These are phyloP conservation scores for Pseudopyricularia cyperi DNA, from an alignment of 2,329 filamentous ascomycete genomes.

Conservation along the genomic window DNA sequence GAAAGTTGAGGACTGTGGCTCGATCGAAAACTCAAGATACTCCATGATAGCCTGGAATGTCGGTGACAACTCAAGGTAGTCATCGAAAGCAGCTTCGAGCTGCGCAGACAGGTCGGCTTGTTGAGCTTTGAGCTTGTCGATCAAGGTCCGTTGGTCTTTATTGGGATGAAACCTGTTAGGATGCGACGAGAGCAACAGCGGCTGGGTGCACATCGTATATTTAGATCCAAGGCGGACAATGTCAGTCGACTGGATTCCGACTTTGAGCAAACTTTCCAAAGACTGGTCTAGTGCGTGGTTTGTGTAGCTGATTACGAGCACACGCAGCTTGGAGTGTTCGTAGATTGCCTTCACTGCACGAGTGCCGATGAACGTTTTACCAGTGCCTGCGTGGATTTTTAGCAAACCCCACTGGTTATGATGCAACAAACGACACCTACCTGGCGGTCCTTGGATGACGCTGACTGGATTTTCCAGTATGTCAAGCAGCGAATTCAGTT, in stretches of 20 bases:
- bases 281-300: conserved; percentile 58
- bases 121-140: conserved; percentile 25
- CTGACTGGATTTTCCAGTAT: conserved; percentile 40
- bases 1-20: conserved; percentile 5
- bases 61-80: conserved; percentile 5
- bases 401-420: neutral
- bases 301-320: conserved; percentile 56
- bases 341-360: conserved; percentile 44
- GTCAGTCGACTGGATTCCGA: conserved; percentile 31
- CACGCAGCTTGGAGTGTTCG: conserved; percentile 29
- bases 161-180: conserved; percentile 16
- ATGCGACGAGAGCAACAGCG: conserved; percentile 32
- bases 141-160: conserved; percentile 21
- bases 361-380: conserved; percentile 63
- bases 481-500: conserved; percentile 40
- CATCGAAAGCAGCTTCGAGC: conserved; percentile 8
- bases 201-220: conserved; percentile 31
- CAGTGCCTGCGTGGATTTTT: conserved; percentile 38
- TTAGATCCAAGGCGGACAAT: conserved; percentile 56
- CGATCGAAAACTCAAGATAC: conserved; percentile 19
- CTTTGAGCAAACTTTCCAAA: conserved; percentile 47
- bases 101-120: conserved; percentile 13
- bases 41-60: conserved; percentile 18
- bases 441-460: conserved; percentile 61
- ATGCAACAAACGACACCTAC: conserved; percentile 20